These are phyloP conservation scores for Chlorella vulgaris DNA, from an alignment of 139 green algal genomes.

Conservation along the genomic window DNA sequence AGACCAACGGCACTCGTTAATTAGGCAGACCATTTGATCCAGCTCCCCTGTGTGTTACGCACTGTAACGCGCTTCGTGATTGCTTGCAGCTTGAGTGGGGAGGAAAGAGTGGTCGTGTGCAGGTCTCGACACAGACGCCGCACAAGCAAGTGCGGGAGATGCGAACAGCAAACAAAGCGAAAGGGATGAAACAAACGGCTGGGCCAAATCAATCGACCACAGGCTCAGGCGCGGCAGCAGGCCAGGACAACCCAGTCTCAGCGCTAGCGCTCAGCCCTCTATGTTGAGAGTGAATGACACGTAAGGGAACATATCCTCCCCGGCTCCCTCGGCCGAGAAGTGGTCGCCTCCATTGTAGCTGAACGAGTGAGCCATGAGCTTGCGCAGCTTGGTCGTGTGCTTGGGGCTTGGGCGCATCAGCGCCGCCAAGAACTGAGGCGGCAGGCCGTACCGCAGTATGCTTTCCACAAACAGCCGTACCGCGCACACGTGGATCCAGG, in stretches of 20 bases:
- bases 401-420: slow-evolving; percentile 81
- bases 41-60: neutral
- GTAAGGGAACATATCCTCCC: slow-evolving; percentile 80
- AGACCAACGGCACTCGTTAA: slow-evolving; percentile 2
- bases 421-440: slow-evolving; percentile 80
- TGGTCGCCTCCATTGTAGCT: slow-evolving; percentile 30
- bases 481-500: slow-evolving; percentile 90
- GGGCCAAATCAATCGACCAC: no score
- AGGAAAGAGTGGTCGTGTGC: no score
- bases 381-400: slow-evolving; percentile 64
- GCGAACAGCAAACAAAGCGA: no score
- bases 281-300: slow-evolving; percentile 83
- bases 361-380: slow-evolving; percentile 55
- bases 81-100: no score
- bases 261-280: neutral
- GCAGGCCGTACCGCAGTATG: slow-evolving; percentile 97
- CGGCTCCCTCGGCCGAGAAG: slow-evolving; percentile 48
- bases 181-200: no score
- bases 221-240: no score
- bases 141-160: no score
- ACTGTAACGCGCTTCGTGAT: no score
- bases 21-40: neutral
- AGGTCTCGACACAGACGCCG: no score
- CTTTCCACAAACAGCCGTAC: slow-evolving; percentile 97
- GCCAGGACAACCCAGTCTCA: neutral